Evolutionary conservation across 225 moss, liverwort and hornwort species (phyloP).

Genomic region (Climacium dendroides): DNA sequence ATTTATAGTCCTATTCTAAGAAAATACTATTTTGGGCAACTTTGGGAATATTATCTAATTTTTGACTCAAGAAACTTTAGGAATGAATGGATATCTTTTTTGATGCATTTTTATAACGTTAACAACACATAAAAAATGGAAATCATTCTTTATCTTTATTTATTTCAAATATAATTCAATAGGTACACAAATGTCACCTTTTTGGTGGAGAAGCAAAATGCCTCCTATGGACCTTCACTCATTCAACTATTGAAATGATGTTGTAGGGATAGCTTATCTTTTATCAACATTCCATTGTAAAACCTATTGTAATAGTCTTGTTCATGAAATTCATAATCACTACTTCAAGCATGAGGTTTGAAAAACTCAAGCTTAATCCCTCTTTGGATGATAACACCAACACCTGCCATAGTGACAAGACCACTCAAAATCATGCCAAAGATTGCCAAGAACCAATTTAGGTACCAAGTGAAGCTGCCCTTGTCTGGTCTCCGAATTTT

Average conservation of each 20-base stretch:
- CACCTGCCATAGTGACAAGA: slow-evolving; percentile 32
- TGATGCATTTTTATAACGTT: background rate
- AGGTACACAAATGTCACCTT: background rate
- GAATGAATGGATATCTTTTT: background rate
- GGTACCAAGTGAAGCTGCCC: slow-evolving; percentile 43
- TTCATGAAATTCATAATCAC: background rate
- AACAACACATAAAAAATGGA: background rate
- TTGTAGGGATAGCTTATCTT: background rate
- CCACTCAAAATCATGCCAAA: slow-evolving; percentile 15
- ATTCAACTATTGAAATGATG: background rate
- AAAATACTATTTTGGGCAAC: background rate
- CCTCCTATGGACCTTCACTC: background rate
- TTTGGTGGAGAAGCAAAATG: background rate
- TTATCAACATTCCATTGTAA: background rate
- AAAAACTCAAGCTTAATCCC: slow-evolving; percentile 59
- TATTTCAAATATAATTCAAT: background rate
- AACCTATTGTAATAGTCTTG: background rate
- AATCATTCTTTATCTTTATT: background rate
- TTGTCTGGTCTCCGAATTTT: slow-evolving; percentile 17
- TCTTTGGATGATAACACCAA: slow-evolving; percentile 31
- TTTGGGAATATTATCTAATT: background rate
- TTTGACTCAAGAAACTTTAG: too few species aligned
- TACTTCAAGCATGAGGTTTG: slow-evolving; percentile 34
- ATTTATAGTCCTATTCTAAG: background rate
- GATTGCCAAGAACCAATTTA: slow-evolving; percentile 36